A percentile compares a stretch with the other conserved stretches of the same genome.
Evolutionary conservation across 2,329 filamentous ascomycete genomes (phyloP).

Genomic region (Huntiella moniliformis): DNA sequence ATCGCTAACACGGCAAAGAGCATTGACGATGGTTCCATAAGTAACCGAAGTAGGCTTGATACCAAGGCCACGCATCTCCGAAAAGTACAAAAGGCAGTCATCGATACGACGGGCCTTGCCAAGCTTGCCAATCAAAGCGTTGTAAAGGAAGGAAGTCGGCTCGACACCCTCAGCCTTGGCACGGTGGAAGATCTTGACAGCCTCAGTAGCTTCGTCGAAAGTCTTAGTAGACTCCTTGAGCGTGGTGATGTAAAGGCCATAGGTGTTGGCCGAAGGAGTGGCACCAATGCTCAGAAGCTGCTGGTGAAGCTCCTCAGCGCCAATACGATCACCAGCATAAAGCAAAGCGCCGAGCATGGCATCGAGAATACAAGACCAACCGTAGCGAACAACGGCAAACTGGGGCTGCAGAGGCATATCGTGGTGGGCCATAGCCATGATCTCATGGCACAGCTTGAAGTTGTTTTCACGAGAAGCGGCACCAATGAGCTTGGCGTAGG

Average conservation of each 20-base stretch:
- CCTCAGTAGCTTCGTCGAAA: constrained; percentile 91
- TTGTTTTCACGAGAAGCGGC: constrained; percentile 74
- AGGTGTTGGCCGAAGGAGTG: constrained; percentile 90
- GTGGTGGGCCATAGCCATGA: constrained; percentile 71
- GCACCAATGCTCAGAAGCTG: constrained; percentile 81
- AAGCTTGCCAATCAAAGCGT: constrained; percentile 92
- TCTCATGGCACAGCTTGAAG: constrained; percentile 64
- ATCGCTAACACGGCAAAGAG: constrained; percentile 87
- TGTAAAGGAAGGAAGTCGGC: constrained; percentile 93
- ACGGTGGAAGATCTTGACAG: constrained; percentile 90
- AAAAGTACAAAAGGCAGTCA: constrained; percentile 94
- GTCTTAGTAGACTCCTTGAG: constrained; percentile 94
- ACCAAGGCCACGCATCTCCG: constrained; percentile 82
- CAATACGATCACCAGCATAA: constrained; percentile 57
- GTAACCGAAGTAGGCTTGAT: constrained; percentile 95
- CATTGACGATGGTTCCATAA: constrained; percentile 96
- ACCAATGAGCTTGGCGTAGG: constrained; percentile 86
- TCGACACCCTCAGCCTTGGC: constrained; percentile 87
- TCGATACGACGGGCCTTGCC: constrained; percentile 96
- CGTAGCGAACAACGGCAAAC: constrained; percentile 75
- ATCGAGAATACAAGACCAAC: constrained; percentile 91
- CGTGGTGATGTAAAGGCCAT: constrained; percentile 97
- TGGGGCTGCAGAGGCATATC: constrained; percentile 74
- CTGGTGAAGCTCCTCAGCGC: constrained; percentile 76
- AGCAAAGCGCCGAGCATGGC: constrained; percentile 90